Evolutionary conservation across 1,139 yeast species (phyloP).

Genomic region (Kodamaea sp.): DNA sequence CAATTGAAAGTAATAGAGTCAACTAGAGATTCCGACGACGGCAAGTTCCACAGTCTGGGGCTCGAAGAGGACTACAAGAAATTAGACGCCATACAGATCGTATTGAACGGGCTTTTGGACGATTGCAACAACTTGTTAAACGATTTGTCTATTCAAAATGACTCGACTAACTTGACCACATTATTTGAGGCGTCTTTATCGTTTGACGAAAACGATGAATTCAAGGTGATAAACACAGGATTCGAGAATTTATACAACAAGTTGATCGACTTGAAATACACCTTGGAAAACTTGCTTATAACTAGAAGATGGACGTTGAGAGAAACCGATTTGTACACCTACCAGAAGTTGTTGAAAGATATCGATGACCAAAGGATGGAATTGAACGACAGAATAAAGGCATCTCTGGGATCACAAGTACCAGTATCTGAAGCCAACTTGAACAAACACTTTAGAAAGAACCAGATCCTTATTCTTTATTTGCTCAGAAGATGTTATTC

Average conservation of each 20-base stretch:
- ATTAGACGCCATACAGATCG: slow-evolving; percentile 49
- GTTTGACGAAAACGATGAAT: slow-evolving; percentile 5
- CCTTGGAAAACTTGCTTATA: slow-evolving; percentile 75
- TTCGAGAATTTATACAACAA: slow-evolving; percentile 31
- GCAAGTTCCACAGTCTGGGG: slow-evolving; percentile 28
- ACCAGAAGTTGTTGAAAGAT: slow-evolving; percentile 69
- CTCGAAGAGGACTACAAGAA: slow-evolving; percentile 22
- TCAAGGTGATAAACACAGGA: slow-evolving; percentile 11
- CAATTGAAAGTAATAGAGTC: slow-evolving; percentile 35
- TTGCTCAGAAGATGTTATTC: slow-evolving; percentile 88
- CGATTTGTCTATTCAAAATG: slow-evolving; percentile 66
- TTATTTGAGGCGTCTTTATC: slow-evolving; percentile 22
- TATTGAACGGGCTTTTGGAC: slow-evolving; percentile 72
- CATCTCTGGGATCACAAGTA: slow-evolving; percentile 15
- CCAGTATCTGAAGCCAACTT: background rate
- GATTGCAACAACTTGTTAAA: slow-evolving; percentile 75
- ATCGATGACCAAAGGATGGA: slow-evolving; percentile 70
- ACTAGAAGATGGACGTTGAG: slow-evolving; percentile 97
- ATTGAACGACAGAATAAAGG: slow-evolving; percentile 30
- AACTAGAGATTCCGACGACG: slow-evolving; percentile 33
- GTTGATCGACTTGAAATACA: slow-evolving; percentile 65
- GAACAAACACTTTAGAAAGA: slow-evolving; percentile 28
- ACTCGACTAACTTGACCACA: slow-evolving; percentile 29
- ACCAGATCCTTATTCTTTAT: slow-evolving; percentile 71
- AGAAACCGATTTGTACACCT: slow-evolving; percentile 86